Percentiles rank a stretch among this genome's conserved stretches.
phyloP scores from a whole-genome alignment of 768 basidiomycete genomes.

The Tephrocybe sp. region DNA sequence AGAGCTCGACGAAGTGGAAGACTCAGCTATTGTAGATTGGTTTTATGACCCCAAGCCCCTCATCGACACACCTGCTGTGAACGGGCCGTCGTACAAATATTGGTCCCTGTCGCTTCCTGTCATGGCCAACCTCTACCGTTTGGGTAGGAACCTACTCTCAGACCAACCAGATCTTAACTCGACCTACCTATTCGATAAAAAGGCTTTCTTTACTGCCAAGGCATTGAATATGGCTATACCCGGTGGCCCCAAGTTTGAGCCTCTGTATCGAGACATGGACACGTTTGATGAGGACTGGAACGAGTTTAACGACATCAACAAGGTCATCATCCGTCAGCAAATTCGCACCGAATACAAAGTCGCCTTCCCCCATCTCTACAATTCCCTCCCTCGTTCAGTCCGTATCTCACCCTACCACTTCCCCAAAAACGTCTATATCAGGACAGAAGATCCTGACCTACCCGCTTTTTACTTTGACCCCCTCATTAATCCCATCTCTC shows the following conservation, averaged over 20 bases:
- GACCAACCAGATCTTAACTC: constrained; percentile 91
- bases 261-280: constrained; percentile 95
- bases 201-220: constrained; percentile 97
- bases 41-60: constrained; percentile 98
- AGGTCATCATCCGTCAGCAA: constrained; percentile 98
- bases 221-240: constrained; percentile 96
- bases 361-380: constrained; percentile 98
- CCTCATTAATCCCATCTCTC: constrained; percentile 94
- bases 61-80: constrained; percentile 84
- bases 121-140: constrained; percentile 95
- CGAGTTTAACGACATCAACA: constrained; percentile 99
- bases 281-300: constrained; percentile 99
- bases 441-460: constrained; percentile 98
- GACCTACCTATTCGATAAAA: constrained; percentile 95
- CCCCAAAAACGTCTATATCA: constrained; percentile 98
- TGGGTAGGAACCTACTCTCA: constrained; percentile 90
- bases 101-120: constrained; percentile 92
- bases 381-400: constrained; percentile 94
- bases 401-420: constrained; percentile 88
- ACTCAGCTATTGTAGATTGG: constrained; percentile 91
- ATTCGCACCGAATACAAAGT: constrained; percentile 99
- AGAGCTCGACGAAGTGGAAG: constrained; percentile 91
- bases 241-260: constrained; percentile 98
- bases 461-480: constrained; percentile 99
- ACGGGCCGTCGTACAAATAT: constrained; percentile 89